Conservation (phyloP, 257 asterid species). For the Voacanga thouarsii region DNA sequence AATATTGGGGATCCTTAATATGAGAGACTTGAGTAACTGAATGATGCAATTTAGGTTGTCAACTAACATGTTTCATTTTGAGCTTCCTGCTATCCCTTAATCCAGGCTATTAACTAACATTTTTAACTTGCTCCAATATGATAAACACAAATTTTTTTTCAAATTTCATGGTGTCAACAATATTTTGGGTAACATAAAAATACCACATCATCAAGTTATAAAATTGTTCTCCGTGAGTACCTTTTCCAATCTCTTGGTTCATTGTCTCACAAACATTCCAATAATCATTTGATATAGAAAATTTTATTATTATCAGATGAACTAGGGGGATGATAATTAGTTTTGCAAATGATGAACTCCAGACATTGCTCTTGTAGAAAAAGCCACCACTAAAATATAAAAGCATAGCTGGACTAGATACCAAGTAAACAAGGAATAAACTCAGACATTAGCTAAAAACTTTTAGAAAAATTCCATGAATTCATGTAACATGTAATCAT, state of each 20-base stretch:
- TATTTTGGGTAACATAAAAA: background rate
- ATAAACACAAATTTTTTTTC: background rate
- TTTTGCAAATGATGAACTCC: slow-evolving; percentile 25
- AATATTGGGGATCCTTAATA: no score
- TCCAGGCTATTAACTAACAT: background rate
- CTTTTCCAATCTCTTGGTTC: background rate
- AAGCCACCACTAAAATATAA: background rate
- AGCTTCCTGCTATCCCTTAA: no score
- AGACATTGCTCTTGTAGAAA: slow-evolving; percentile 22
- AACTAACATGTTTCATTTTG: no score
- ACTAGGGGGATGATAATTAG: slow-evolving; percentile 22
- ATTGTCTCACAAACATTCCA: background rate
- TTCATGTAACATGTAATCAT: background rate
- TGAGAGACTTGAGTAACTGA: no score
- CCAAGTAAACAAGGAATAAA: background rate
- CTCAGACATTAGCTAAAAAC: background rate
- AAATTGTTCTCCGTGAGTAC: background rate
- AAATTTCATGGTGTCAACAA: background rate
- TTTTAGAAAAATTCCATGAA: background rate
- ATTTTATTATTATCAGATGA: slow-evolving; percentile 15
- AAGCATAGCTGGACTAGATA: background rate
- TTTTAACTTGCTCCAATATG: background rate
- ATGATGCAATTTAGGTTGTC: no score
- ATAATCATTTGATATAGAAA: background rate
- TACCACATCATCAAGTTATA: background rate